Percentiles rank a stretch among this genome's conserved stretches.
These are phyloP conservation scores for Aegilops umbellulata DNA, from an alignment of 176 grass and related monocot species.

Conservation along the genomic window DNA sequence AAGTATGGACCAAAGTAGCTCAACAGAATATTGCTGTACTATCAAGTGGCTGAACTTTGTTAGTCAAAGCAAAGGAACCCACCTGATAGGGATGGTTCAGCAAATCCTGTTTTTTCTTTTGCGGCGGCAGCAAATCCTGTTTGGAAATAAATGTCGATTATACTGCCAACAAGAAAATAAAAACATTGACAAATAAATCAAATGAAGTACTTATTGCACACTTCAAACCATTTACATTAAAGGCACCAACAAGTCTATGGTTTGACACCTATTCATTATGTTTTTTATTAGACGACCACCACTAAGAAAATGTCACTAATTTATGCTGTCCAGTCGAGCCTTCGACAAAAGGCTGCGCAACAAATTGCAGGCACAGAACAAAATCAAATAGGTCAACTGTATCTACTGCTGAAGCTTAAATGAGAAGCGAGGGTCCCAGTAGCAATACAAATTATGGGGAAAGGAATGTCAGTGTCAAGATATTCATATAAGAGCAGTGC, in stretches of 20 bases:
- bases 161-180: background rate
- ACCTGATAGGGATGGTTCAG: background rate
- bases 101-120: background rate
- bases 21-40: background rate
- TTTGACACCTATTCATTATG: background rate
- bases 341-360: background rate
- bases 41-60: background rate
- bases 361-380: background rate
- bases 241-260: background rate
- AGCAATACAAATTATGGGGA: background rate
- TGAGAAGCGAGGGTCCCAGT: background rate
- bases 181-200: background rate
- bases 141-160: background rate
- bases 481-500: background rate
- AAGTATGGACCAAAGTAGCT: constrained; percentile 9
- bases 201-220: background rate
- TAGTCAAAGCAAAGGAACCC: background rate
- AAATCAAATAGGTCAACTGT: background rate
- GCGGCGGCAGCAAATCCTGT: background rate
- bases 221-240: background rate
- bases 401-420: background rate
- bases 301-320: background rate
- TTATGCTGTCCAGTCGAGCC: background rate
- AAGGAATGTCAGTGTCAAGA: background rate
- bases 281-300: background rate